Conservation (phyloP, 192 early-diverging fungal species). For the Rhizophagus prolifer region DNA sequence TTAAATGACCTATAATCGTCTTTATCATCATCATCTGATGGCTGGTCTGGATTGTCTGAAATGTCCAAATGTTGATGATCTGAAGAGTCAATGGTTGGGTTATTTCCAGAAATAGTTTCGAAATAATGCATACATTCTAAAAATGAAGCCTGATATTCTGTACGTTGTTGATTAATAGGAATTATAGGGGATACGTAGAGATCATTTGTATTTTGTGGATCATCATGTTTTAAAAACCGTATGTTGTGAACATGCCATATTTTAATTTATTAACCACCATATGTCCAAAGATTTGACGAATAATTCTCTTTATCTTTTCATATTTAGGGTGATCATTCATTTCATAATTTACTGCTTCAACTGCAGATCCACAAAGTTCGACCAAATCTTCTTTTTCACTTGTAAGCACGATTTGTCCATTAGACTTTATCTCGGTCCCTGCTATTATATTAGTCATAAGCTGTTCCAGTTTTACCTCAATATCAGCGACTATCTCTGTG, state of each 20-base stretch:
- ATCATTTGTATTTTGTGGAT: neutral
- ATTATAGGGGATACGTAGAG: constrained; percentile 28
- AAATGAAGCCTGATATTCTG: constrained; percentile 4
- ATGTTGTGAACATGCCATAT: constrained; percentile 32
- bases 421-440: neutral
- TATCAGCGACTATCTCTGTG: too few species aligned
- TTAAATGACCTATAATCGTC: neutral
- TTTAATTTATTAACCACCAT: constrained; percentile 33
- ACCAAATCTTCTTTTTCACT: constrained; percentile 2
- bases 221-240: constrained; percentile 31
- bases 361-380: neutral
- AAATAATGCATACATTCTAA: constrained; percentile 9
- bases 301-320: constrained; percentile 1
- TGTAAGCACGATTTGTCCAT: neutral
- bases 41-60: neutral
- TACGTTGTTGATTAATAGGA: constrained; percentile 4
- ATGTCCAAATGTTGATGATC: neutral
- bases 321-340: neutral
- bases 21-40: neutral
- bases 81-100: neutral
- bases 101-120: constrained; percentile 1
- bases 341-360: neutral
- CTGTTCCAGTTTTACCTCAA: constrained; percentile 14
- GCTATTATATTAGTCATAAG: neutral
- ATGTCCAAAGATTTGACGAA: constrained; percentile 31